Conservation (phyloP, 2,329 filamentous ascomycete species). For the Penicillium sp. region DNA sequence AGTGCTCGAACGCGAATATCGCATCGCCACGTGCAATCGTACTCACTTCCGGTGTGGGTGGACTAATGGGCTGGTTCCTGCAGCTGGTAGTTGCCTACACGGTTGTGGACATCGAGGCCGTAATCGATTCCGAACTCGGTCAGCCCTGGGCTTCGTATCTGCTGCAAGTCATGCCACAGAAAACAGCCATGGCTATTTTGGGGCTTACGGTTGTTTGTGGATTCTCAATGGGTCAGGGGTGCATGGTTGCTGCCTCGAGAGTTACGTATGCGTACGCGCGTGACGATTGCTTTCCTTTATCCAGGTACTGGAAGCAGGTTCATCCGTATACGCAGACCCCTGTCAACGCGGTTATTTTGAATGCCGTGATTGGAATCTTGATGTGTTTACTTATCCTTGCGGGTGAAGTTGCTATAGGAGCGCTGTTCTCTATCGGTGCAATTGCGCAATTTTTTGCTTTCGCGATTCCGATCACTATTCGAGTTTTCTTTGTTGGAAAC, state of each 20-base stretch:
- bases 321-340: constrained; percentile 65
- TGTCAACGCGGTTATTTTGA: constrained; percentile 71
- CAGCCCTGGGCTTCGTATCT: constrained; percentile 73
- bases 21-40: constrained; percentile 72
- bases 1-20: constrained; percentile 72
- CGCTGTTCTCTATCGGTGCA: constrained; percentile 70
- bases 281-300: constrained; percentile 69
- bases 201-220: constrained; percentile 68
- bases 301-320: constrained; percentile 60
- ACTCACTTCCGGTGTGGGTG: constrained; percentile 67
- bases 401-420: constrained; percentile 63
- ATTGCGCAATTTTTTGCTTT: constrained; percentile 65
- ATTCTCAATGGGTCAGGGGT: constrained; percentile 73
- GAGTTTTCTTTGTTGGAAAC: constrained; percentile 57
- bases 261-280: constrained; percentile 74
- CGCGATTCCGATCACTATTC: constrained; percentile 46
- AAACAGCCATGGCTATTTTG: constrained; percentile 63
- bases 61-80: constrained; percentile 71
- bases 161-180: constrained; percentile 64
- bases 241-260: constrained; percentile 67
- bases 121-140: constrained; percentile 63
- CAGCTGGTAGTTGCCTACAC: constrained; percentile 74
- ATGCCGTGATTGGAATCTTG: constrained; percentile 60
- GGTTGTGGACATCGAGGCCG: constrained; percentile 62
- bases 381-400: constrained; percentile 67